phyloP scores from a whole-genome alignment of 2,329 filamentous ascomycete species.

The Penicillium janthinellum region DNA sequence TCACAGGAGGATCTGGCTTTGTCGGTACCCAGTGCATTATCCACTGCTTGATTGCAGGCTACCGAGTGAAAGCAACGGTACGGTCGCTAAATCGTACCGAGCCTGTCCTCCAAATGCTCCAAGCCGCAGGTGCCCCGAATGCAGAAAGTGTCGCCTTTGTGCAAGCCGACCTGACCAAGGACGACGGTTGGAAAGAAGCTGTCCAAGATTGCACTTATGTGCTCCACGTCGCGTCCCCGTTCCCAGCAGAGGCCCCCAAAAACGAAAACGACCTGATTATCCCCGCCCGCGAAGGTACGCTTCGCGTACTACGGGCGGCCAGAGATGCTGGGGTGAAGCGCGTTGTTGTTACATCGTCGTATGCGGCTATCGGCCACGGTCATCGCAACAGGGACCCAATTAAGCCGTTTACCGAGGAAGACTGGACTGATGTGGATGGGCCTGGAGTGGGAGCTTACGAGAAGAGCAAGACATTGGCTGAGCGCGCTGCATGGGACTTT shows the following conservation, averaged over 20 bases:
- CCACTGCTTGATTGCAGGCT: slow-evolving; percentile 8
- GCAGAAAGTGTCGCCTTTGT: slow-evolving; percentile 4
- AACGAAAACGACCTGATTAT: slow-evolving; percentile 11
- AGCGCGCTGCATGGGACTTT: slow-evolving; percentile 9
- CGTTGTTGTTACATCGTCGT: slow-evolving; percentile 13
- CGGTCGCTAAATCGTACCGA: slow-evolving; percentile 9
- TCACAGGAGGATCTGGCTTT: slow-evolving; percentile 16
- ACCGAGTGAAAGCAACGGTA: slow-evolving; percentile 10
- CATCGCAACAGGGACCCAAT: not conserved
- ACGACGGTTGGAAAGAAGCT: slow-evolving; percentile 10
- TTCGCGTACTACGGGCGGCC: slow-evolving; percentile 10
- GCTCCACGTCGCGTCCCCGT: slow-evolving; percentile 13
- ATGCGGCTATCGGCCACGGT: slow-evolving; percentile 6
- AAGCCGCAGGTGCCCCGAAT: not conserved
- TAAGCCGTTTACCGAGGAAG: slow-evolving; percentile 6
- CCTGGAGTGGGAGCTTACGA: slow-evolving; percentile 4
- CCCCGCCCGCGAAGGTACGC: slow-evolving; percentile 12
- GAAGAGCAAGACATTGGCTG: slow-evolving; percentile 14
- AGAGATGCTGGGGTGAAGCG: slow-evolving; percentile 9
- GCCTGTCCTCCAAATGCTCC: not conserved
- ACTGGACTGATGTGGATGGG: slow-evolving; percentile 4
- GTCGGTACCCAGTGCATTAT: slow-evolving; percentile 10
- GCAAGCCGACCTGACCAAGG: slow-evolving; percentile 13
- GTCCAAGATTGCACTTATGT: slow-evolving; percentile 10
- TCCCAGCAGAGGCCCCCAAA: slow-evolving; percentile 4